Evolutionary conservation across 345 rosid species (phyloP), one percentile per base, ranked within the genome.

Genomic region (Schrenkiella parvula): DNA sequence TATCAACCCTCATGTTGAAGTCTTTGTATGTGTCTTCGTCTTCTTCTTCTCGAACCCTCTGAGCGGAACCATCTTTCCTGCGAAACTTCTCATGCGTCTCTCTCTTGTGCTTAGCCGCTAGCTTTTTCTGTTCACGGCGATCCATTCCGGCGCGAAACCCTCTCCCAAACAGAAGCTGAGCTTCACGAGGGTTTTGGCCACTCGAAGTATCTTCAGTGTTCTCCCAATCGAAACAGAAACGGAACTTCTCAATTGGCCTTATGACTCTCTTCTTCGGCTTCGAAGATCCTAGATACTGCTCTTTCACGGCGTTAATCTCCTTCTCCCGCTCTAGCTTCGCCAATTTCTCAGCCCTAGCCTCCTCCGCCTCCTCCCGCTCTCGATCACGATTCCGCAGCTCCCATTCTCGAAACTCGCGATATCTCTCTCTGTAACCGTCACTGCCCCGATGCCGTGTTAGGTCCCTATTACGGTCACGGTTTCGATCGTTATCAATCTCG

Each of bases 101-200:
- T 82, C 88, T 89, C 89, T 89, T 97, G 64, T 86, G 88, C 87
- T 85, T 86, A 14, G 90, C 96, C 0, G 98, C 93, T 3, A 88
- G 85, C 63, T 86, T 93, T 76, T 93, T 93, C 92, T 93, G 96
- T 82, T 93, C 93, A 65, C 96, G 87, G 8, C 98, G 77, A 63
- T 93, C 98, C 88, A 90, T 89, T 3, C 97, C 98, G 1, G 93
- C 97, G 2, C 97, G 87, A 74, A 93, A 93, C 59, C 98, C 97
- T 57, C 97, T 79, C 3, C 96, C 98, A 15, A 90, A 93, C 61
- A 90, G 73, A 32, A 89, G 82, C 74, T 89, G 98, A 35, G 98
- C 97, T 80, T 93, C 97, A 48, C 89, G 96, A 82, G 97, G 97
- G 82, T 86, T 90, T 66, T 87, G 96, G 78, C 90, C 97, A 56